Percentiles rank a stretch among this genome's conserved stretches.
Evolutionary conservation across 805 yeast species (phyloP).

Genomic region (Torulaspora gathmanii): DNA sequence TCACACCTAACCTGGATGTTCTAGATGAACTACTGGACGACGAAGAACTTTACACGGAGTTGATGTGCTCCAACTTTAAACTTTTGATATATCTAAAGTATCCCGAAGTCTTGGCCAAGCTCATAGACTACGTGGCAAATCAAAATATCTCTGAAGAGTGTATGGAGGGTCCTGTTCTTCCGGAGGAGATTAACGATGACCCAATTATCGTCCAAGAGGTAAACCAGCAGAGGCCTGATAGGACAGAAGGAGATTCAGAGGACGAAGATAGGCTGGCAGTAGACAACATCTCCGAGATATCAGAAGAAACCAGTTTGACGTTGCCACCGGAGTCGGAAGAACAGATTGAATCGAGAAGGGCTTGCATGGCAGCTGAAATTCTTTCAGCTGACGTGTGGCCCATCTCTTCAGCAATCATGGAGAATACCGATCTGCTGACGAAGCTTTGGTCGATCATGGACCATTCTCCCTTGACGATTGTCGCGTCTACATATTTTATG

Average conservation of each 20-base stretch:
- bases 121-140: constrained; percentile 60
- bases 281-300: constrained; percentile 26
- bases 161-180: constrained; percentile 15
- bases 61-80: constrained; percentile 66
- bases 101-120: constrained; percentile 63
- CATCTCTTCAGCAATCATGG: constrained; percentile 83
- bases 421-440: constrained; percentile 56
- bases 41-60: constrained; percentile 67
- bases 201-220: constrained; percentile 13
- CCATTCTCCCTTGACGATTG: constrained; percentile 62
- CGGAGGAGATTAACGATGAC: constrained; percentile 14
- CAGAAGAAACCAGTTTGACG: constrained; percentile 33
- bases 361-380: constrained; percentile 81
- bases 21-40: constrained; percentile 66
- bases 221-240: constrained; percentile 12
- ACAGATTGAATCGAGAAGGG: constrained; percentile 40
- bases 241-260: constrained; percentile 9
- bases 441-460: constrained; percentile 79
- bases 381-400: constrained; percentile 93
- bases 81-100: constrained; percentile 75
- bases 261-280: constrained; percentile 23
- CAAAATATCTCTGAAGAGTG: constrained; percentile 35
- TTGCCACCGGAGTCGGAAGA: constrained; percentile 37
- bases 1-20: constrained; percentile 40
- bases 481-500: constrained; percentile 82